These are phyloP conservation scores for Lenzites betulinus DNA, from an alignment of 768 basidiomycete genomes.

Conservation along the genomic window DNA sequence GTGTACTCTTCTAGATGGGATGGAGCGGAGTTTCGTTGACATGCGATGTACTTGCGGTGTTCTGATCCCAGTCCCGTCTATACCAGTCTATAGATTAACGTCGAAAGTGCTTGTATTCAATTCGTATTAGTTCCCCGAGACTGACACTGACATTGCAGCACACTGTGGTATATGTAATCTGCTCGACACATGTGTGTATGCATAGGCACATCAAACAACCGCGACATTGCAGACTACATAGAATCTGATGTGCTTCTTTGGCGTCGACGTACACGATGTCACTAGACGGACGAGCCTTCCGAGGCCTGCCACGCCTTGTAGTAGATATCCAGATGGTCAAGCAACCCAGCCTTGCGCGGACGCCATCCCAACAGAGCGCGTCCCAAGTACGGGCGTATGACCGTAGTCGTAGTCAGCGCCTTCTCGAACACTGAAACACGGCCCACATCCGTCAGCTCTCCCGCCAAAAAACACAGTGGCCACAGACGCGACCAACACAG, in stretches of 20 bases:
- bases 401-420: constrained; percentile 34
- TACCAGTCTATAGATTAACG: not conserved
- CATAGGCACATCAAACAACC: too few relatives aligned
- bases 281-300: constrained; percentile 7
- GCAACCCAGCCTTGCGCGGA: constrained; percentile 42
- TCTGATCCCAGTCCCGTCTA: not conserved
- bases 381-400: constrained; percentile 42
- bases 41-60: too few relatives aligned
- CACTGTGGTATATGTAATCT: too few relatives aligned
- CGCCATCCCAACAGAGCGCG: constrained; percentile 46
- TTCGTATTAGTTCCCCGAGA: too few relatives aligned
- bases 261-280: too few relatives aligned
- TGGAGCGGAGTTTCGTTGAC: not conserved
- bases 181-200: too few relatives aligned
- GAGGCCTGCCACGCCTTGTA: constrained; percentile 39
- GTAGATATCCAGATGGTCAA: constrained; percentile 47
- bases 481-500: not conserved
- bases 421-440: constrained; percentile 38
- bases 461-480: not conserved
- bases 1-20: not conserved
- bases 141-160: too few relatives aligned
- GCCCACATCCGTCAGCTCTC: not conserved
- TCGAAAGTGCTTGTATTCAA: too few relatives aligned
- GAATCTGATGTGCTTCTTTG: too few relatives aligned
- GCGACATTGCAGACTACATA: too few relatives aligned